phyloP scores from a whole-genome alignment of 169 alveolate genomes.

The Cystoisospora suis region DNA sequence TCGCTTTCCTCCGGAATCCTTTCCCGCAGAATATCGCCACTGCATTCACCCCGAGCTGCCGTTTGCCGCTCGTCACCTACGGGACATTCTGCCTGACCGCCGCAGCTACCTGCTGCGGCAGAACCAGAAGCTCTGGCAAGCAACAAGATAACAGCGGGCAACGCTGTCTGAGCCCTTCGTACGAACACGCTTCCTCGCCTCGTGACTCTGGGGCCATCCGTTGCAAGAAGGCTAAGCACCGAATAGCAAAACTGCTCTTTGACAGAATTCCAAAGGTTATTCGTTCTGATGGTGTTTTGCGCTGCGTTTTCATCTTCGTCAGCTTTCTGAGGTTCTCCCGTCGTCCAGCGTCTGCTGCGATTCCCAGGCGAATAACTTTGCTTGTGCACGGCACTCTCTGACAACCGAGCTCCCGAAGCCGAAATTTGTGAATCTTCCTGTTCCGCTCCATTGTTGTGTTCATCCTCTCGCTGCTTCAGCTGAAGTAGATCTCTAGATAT shows the following conservation, averaged over 20 bases:
- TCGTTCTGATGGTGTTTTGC: not conserved
- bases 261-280: not conserved
- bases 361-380: no score
- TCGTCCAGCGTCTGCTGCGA: no score
- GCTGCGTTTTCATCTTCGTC: not conserved
- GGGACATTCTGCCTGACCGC: not conserved
- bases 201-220: not conserved
- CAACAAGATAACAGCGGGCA: not conserved
- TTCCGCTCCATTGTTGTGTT: not conserved
- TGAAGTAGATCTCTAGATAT: not conserved
- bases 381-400: no score
- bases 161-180: not conserved
- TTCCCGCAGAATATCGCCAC: not conserved
- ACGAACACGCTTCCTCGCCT: no score
- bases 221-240: not conserved
- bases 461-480: not conserved
- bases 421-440: no score
- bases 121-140: slow-evolving; percentile 1
- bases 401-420: no score
- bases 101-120: not conserved
- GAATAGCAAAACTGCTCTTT: not conserved
- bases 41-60: not conserved
- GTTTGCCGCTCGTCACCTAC: not conserved
- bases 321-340: not conserved
- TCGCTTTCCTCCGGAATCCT: not conserved